Evolutionary conservation across 345 rosid species (phyloP), one percentile per base, ranked within the genome.

Genomic region (Atalantia buxifolia): DNA sequence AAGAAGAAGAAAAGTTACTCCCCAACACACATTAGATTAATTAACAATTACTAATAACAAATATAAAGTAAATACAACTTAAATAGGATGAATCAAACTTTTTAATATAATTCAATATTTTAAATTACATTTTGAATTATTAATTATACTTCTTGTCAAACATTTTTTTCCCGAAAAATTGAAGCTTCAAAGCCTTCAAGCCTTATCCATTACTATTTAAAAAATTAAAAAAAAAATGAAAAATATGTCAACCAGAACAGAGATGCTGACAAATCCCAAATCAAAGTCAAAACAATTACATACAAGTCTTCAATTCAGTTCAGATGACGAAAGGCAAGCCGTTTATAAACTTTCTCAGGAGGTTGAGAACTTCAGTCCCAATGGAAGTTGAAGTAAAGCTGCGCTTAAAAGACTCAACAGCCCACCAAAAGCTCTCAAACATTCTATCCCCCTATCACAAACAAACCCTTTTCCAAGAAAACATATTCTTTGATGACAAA

Each of bases 371-470:
- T 0, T 70, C 30, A 27, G 1, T 19, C 24, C 21, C 61, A 31
- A 92, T 90, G 92, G 93, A 90, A 78, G 91, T 92, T 0, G 96
- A 92, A 79, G 88, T 92, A 66, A 90, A 92, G 81, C 84, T 92
- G 61, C 85, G 86, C 0, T 82, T 90, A 6, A 89, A 72, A 3
- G 83, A 88, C 79, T 81, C 84, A 36, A 28, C 70, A 21, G 76
- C 83, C 35, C 85, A 86, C 86, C 83, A 73, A 66, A 76, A 53
- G 24, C 78, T 92, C 60, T 82, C 91, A 21, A 31, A 76, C 76
- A 77, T 89, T 53, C 89, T 92, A 78, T 76, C 86, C 19, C 83
- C 87, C 2, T 87, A 82, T 77, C 96, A 85, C 82, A n/a, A 72
- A 73, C 79, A 83, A 73, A 90, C 91, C 72, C 83, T 87, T 1